A percentile compares a stretch with the other conserved stretches of the same genome.
These are phyloP conservation scores for Telfairia occidentalis DNA, from an alignment of 331 rosid genomes.

Conservation along the genomic window DNA sequence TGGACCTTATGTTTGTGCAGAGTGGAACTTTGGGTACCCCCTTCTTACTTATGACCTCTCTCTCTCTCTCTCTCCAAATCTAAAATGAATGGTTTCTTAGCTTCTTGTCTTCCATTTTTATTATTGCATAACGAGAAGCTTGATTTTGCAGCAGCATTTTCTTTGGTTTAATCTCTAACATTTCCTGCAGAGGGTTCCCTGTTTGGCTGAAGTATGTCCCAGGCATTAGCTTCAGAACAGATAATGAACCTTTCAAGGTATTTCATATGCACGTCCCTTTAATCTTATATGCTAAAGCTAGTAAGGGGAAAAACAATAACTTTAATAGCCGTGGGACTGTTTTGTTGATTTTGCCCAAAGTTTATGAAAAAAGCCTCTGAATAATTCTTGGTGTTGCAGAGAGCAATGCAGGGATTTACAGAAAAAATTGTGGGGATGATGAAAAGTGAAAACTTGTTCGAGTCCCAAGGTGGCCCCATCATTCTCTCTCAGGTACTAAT, in stretches of 20 bases:
- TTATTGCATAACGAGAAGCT: not conserved
- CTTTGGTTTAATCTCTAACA: not conserved
- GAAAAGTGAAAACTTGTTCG: constrained; percentile 75
- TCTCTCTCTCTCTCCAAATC: not conserved
- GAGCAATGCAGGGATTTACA: constrained; percentile 90
- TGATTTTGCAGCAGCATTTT: not conserved
- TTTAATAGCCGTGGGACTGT: not conserved
- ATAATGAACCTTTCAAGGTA: constrained; percentile 98
- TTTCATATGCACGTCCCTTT: not conserved
- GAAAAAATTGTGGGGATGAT: constrained; percentile 92
- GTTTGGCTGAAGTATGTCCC: constrained; percentile 99
- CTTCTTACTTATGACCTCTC: not conserved
- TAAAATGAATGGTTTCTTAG: not conserved
- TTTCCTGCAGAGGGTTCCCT: constrained; percentile 83
- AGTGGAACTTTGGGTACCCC: constrained; percentile 95
- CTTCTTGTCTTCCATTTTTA: not conserved
- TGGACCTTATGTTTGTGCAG: constrained; percentile 99
- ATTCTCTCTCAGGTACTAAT: constrained; percentile 81
- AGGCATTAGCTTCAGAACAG: constrained; percentile 95
- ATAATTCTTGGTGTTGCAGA: constrained; percentile 33
- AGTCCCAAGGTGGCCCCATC: constrained; percentile 98
- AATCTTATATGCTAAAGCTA: not conserved
- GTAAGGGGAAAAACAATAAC: not conserved
- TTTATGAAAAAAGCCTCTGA: not conserved
- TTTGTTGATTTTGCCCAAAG: not conserved